A percentile compares a stretch with the other conserved stretches of the same genome.
phyloP scores from a whole-genome alignment of 257 asterid genomes.

The Capsicum rhomboideum region DNA sequence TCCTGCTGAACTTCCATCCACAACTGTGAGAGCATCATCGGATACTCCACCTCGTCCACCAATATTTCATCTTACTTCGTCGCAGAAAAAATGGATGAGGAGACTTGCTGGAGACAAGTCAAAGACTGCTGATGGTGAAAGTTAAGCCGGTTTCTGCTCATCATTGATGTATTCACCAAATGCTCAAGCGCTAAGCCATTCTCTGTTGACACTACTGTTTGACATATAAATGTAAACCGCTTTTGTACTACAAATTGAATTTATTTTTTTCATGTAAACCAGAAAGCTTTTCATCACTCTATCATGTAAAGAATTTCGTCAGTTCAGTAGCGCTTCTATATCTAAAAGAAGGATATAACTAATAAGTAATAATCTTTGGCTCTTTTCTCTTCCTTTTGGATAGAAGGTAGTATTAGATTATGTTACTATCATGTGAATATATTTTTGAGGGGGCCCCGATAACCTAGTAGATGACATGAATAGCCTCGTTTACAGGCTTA shows the following conservation, averaged over 20 bases:
- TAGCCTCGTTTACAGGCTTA: neutral
- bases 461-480: neutral
- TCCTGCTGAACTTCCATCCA: constrained; percentile 83
- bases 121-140: constrained; percentile 11
- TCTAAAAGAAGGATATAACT: neutral
- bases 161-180: neutral
- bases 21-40: constrained; percentile 23
- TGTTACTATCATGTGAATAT: neutral
- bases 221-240: neutral
- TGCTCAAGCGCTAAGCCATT: neutral
- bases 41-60: constrained; percentile 12
- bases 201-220: neutral
- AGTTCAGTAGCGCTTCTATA: neutral
- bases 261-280: neutral
- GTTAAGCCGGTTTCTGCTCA: constrained; percentile 9
- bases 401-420: neutral
- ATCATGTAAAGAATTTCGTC: neutral
- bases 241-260: neutral
- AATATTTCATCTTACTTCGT: constrained; percentile 24
- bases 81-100: constrained; percentile 64
- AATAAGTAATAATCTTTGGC: neutral
- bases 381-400: neutral
- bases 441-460: neutral
- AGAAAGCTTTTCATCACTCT: neutral
- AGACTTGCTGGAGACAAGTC: constrained; percentile 44